Evolutionary conservation across 1,284 basidiomycete species (phyloP).

Genomic region (Rhodotorula sp.): DNA sequence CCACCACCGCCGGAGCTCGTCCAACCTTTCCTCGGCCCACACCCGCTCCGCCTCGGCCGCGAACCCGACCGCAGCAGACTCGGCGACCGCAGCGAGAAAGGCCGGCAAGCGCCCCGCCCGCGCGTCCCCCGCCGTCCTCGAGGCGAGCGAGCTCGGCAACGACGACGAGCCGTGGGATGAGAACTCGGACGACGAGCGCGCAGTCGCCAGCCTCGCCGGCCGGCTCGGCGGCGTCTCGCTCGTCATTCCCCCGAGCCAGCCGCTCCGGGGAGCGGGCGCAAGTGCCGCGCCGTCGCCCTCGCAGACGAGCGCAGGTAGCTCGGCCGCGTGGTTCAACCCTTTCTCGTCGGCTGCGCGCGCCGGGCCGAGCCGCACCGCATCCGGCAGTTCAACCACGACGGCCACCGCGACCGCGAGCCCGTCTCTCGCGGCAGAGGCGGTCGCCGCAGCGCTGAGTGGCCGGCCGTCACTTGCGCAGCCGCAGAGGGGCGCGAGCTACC

Average conservation of each 20-base stretch:
- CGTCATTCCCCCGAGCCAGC: not conserved
- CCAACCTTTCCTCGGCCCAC: not conserved
- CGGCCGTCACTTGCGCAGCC: not conserved
- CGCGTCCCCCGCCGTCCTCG: not conserved
- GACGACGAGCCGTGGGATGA: conserved; percentile 39
- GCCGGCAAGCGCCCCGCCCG: not conserved
- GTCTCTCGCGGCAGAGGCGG: conserved; percentile 29
- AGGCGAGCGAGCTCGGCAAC: not conserved
- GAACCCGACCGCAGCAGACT: not conserved
- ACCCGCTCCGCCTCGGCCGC: not conserved
- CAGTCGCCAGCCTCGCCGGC: not conserved
- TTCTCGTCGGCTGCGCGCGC: not conserved
- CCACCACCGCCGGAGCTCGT: conserved; percentile 11
- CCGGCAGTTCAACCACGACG: not conserved
- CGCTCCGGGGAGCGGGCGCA: not conserved
- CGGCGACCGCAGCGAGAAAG: not conserved
- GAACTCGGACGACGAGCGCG: conserved; percentile 28
- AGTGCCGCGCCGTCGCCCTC: not conserved
- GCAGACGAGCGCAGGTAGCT: not conserved
- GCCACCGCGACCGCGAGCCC: too few species aligned
- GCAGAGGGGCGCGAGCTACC: conserved; percentile 20
- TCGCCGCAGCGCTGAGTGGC: conserved; percentile 24
- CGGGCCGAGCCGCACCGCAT: not conserved
- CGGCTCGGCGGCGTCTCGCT: not conserved
- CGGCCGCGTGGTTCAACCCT: conserved; percentile 25